These are phyloP conservation scores for Fusarium proliferatum DNA, from an alignment of 2,329 filamentous ascomycete species.

Conservation along the genomic window DNA sequence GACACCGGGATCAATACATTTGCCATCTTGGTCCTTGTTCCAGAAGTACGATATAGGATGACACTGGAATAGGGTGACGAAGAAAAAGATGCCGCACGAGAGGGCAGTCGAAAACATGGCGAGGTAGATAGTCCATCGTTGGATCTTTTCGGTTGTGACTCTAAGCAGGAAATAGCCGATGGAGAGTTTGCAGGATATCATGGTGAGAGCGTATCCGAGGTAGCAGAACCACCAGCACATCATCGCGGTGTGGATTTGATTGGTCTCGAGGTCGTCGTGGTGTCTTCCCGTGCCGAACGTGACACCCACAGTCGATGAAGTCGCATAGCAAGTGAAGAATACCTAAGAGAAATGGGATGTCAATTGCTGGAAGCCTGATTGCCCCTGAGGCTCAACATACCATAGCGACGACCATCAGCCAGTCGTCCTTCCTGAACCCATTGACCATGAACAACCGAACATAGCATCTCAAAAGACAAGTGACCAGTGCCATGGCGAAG, in stretches of 20 bases:
- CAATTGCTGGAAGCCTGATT: background rate
- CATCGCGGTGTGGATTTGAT: constrained; percentile 44
- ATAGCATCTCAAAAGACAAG: constrained; percentile 48
- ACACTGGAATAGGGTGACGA: constrained; percentile 48
- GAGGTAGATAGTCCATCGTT: constrained; percentile 43
- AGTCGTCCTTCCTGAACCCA: constrained; percentile 52
- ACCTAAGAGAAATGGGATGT: constrained; percentile 43
- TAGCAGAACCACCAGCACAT: constrained; percentile 49
- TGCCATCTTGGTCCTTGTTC: constrained; percentile 37
- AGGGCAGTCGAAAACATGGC: constrained; percentile 45
- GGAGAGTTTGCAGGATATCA: constrained; percentile 49
- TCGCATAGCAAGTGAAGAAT: constrained; percentile 25
- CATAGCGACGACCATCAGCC: constrained; percentile 50
- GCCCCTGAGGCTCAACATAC: constrained; percentile 27
- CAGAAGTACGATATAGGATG: constrained; percentile 46
- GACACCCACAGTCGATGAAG: constrained; percentile 42
- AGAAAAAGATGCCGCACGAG: constrained; percentile 47
- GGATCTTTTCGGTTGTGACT: constrained; percentile 38
- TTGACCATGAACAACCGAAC: constrained; percentile 49
- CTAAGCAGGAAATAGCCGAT: constrained; percentile 51
- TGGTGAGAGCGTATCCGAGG: constrained; percentile 42
- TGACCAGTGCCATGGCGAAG: constrained; percentile 38
- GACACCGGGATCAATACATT: constrained; percentile 49
- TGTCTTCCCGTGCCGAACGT: constrained; percentile 52
- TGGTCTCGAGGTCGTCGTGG: constrained; percentile 41